A percentile compares a stretch with the other conserved stretches of the same genome.
Conservation (phyloP, 2,329 filamentous ascomycete species). For the Cladophialophora psammophila region DNA sequence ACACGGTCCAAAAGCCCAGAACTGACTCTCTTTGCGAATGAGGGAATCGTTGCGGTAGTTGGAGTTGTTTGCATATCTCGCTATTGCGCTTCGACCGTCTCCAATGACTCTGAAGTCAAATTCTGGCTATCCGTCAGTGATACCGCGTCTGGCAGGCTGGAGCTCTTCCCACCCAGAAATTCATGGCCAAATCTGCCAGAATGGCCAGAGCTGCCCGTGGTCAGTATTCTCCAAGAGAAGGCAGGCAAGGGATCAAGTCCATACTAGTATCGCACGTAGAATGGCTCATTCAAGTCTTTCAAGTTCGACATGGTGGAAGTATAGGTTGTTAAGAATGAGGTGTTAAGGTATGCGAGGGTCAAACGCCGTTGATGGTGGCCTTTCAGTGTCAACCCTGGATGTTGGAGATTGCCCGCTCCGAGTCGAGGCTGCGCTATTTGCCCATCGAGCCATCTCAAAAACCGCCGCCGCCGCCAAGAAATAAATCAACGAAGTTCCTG, state of each 20-base stretch:
- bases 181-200: conserved; percentile 97
- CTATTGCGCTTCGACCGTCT: conserved; percentile 90
- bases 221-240: conserved; percentile 46
- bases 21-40: conserved; percentile 98
- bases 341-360: too few relatives aligned
- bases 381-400: background rate
- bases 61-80: conserved; percentile 98
- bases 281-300: conserved; percentile 81
- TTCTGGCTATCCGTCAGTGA: conserved; percentile 62
- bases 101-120: conserved; percentile 95
- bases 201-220: conserved; percentile 81
- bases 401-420: background rate
- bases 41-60: conserved; percentile 99
- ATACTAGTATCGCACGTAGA: conserved; percentile 98
- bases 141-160: conserved; percentile 5
- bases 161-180: conserved; percentile 74
- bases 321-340: background rate
- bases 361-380: background rate
- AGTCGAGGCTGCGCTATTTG: background rate
- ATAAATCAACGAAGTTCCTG: too few relatives aligned
- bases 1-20: background rate
- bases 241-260: conserved; percentile 46
- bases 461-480: too few relatives aligned
- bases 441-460: too few relatives aligned
- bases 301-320: conserved; percentile 63